Evolutionary conservation across 2,329 filamentous ascomycete genomes (phyloP).

Genomic region (Cercospora beticola): DNA sequence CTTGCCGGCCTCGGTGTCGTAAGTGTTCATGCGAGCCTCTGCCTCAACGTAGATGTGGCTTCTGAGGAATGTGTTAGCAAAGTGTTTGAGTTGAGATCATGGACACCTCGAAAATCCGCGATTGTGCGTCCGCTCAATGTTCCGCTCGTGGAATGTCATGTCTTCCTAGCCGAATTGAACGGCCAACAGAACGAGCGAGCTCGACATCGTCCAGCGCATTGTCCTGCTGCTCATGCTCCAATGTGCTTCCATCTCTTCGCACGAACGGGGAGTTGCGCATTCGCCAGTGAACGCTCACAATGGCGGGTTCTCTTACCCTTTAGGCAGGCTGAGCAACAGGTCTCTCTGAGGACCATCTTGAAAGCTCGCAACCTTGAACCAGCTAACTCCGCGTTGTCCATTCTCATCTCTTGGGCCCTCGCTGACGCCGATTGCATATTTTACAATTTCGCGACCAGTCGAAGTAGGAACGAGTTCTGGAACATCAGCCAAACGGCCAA

Average conservation of each 20-base stretch:
- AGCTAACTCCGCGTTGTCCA: slow-evolving; percentile 71
- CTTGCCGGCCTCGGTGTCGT: slow-evolving; percentile 66
- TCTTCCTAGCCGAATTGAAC: not conserved
- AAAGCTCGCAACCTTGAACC: slow-evolving; percentile 80
- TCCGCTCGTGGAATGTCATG: not conserved
- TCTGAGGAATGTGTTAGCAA: slow-evolving; percentile 48
- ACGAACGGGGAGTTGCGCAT: not conserved
- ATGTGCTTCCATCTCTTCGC: not conserved
- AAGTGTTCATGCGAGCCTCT: slow-evolving; percentile 68
- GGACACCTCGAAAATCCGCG: not conserved
- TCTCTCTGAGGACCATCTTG: slow-evolving; percentile 68
- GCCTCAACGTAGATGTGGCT: slow-evolving; percentile 80
- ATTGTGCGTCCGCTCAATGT: not conserved
- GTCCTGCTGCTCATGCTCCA: not conserved
- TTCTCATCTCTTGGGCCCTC: slow-evolving; percentile 64
- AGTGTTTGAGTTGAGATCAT: not conserved
- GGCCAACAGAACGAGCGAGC: not conserved
- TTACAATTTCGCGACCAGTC: slow-evolving; percentile 70
- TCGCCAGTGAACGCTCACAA: not conserved
- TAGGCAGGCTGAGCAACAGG: slow-evolving; percentile 69
- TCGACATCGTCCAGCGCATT: not conserved
- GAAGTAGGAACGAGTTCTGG: slow-evolving; percentile 73
- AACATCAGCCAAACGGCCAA: slow-evolving; percentile 77
- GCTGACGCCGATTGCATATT: slow-evolving; percentile 73
- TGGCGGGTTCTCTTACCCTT: slow-evolving; percentile 65